phyloP scores from a whole-genome alignment of 2,329 filamentous ascomycete genomes.

The Pestalotiopsis sp. region DNA sequence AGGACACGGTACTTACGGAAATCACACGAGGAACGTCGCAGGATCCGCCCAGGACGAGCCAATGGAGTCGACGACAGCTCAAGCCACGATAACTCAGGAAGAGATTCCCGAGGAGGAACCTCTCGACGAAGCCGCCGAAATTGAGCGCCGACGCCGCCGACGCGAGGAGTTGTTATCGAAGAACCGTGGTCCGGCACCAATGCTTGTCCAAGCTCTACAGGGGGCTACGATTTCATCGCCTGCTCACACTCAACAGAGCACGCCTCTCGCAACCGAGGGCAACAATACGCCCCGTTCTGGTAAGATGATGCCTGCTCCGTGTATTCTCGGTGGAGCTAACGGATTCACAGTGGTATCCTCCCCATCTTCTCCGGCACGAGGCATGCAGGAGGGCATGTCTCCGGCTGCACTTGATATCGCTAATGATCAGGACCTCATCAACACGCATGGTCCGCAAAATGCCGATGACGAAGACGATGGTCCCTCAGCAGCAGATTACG shows the following conservation, averaged over 20 bases:
- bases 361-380: conserved; percentile 42
- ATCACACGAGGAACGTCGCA: conserved; percentile 71
- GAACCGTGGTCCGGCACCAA: conserved; percentile 73
- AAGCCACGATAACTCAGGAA: conserved; percentile 32
- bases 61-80: conserved; percentile 33
- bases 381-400: conserved; percentile 55
- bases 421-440: conserved; percentile 70
- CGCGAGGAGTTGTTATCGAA: conserved; percentile 86
- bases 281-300: conserved; percentile 52
- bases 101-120: conserved; percentile 56
- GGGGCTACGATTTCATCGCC: conserved; percentile 59
- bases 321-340: conserved; percentile 25
- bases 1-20: conserved; percentile 60
- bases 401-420: conserved; percentile 65
- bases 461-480: conserved; percentile 59
- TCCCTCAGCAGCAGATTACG: conserved; percentile 78
- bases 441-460: conserved; percentile 50
- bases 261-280: conserved; percentile 38
- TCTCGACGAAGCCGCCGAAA: conserved; percentile 80
- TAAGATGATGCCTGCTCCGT: conserved; percentile 33
- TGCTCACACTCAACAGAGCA: conserved; percentile 48
- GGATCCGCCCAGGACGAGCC: conserved; percentile 18
- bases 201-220: conserved; percentile 76
- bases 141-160: conserved; percentile 82
- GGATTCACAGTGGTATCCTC: conserved; percentile 30